Percentiles rank a stretch among this genome's conserved stretches.
phyloP scores from a whole-genome alignment of 2,329 filamentous ascomycete species.

The Fusarium sp. region DNA sequence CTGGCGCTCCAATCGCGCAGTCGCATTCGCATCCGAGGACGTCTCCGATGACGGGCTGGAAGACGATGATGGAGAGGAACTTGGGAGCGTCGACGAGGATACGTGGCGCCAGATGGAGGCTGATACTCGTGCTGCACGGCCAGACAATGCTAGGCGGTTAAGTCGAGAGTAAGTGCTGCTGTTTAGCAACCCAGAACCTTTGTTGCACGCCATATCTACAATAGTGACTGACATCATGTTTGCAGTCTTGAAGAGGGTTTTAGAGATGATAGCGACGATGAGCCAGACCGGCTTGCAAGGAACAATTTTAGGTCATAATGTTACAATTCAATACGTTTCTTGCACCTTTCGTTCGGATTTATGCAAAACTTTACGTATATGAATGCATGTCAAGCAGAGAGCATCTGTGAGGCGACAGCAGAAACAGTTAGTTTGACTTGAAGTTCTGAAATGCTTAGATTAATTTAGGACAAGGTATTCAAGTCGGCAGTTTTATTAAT shows the following conservation, averaged over 20 bases:
- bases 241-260: slow-evolving; percentile 67
- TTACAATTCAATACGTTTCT: not conserved
- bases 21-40: slow-evolving; percentile 53
- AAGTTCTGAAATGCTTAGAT: not conserved
- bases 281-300: slow-evolving; percentile 41
- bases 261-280: slow-evolving; percentile 57
- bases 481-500: not conserved
- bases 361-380: not conserved
- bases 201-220: not conserved
- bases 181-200: not conserved
- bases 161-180: slow-evolving; percentile 72
- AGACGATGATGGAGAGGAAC: slow-evolving; percentile 71
- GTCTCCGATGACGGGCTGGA: slow-evolving; percentile 62
- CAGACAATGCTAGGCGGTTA: slow-evolving; percentile 67
- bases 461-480: not conserved
- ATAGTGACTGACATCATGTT: slow-evolving; percentile 20
- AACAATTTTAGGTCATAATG: slow-evolving; percentile 36
- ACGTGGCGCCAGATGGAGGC: slow-evolving; percentile 53
- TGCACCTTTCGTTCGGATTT: not conserved
- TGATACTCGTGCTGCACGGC: slow-evolving; percentile 46
- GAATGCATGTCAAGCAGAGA: not conserved
- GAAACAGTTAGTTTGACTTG: not conserved
- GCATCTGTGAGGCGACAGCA: not conserved
- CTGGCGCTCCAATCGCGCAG: slow-evolving; percentile 57
- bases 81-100: slow-evolving; percentile 66